Conservation (phyloP, 1,284 basidiomycete genomes). For the Apiotrichum mycotoxinovorans region DNA sequence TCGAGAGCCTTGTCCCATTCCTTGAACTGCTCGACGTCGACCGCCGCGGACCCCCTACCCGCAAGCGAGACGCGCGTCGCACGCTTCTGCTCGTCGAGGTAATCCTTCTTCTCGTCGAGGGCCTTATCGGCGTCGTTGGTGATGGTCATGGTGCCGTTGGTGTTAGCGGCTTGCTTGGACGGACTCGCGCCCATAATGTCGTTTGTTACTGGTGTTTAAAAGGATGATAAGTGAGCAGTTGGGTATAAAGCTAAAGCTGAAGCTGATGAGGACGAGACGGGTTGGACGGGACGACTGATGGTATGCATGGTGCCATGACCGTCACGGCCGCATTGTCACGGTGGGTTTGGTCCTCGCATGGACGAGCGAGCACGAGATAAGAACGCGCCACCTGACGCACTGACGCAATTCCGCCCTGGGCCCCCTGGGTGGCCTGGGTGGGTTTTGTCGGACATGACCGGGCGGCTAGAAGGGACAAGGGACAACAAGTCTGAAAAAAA, state of each 20-base stretch:
- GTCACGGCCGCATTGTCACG: too few relatives aligned
- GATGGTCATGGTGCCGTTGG: not conserved
- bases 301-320: too few relatives aligned
- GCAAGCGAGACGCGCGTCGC: not conserved
- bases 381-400: too few relatives aligned
- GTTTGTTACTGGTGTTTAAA: too few relatives aligned
- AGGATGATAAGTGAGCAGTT: not conserved
- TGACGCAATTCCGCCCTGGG: too few relatives aligned
- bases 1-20: constrained; percentile 64
- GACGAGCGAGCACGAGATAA: too few relatives aligned
- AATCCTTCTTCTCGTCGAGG: constrained; percentile 13
- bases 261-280: not conserved
- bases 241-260: not conserved
- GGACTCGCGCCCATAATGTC: not conserved
- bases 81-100: constrained; percentile 8
- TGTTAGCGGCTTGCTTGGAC: not conserved
- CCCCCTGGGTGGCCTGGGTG: too few relatives aligned
- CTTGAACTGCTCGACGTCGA: constrained; percentile 59
- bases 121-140: not conserved
- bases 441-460: too few relatives aligned
- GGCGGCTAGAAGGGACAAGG: too few relatives aligned
- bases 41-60: constrained; percentile 14
- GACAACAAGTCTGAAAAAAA: too few relatives aligned
- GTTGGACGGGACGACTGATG: not conserved
- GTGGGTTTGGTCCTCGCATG: too few relatives aligned